Conservation (phyloP, 805 yeast species). For the Candida boleticola region DNA sequence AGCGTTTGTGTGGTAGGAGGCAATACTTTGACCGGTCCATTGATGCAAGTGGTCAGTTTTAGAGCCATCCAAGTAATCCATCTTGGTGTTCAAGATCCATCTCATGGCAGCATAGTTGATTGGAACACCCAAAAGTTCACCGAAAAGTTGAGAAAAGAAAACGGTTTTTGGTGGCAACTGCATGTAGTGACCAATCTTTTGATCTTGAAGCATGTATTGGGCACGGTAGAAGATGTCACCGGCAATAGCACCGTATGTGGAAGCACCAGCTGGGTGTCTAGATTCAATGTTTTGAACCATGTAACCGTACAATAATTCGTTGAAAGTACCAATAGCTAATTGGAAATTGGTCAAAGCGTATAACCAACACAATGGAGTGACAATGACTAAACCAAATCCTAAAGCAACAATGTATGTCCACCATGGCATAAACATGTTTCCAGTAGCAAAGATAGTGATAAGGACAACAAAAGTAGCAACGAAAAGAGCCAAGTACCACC, state of each 20-base stretch:
- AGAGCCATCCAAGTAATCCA: slow-evolving; percentile 31
- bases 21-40: slow-evolving; percentile 50
- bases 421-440: slow-evolving; percentile 40
- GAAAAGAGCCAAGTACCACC: slow-evolving; percentile 42
- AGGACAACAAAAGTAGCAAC: slow-evolving; percentile 32
- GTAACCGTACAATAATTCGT: slow-evolving; percentile 47
- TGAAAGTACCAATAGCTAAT: slow-evolving; percentile 50
- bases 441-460: slow-evolving; percentile 30
- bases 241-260: slow-evolving; percentile 50
- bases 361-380: slow-evolving; percentile 48
- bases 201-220: slow-evolving; percentile 16
- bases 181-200: slow-evolving; percentile 53
- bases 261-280: slow-evolving; percentile 48
- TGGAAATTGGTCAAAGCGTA: slow-evolving; percentile 53
- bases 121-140: slow-evolving; percentile 53
- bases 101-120: slow-evolving; percentile 47
- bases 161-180: slow-evolving; percentile 50
- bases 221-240: slow-evolving; percentile 44
- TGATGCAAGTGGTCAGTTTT: slow-evolving; percentile 46
- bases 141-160: slow-evolving; percentile 51
- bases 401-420: slow-evolving; percentile 46
- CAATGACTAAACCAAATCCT: slow-evolving; percentile 42
- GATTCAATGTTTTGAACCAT: slow-evolving; percentile 33
- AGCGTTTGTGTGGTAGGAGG: slow-evolving; percentile 45
- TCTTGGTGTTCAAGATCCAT: slow-evolving; percentile 44